Conservation (phyloP, 352 stramenopile genomes). For the Pythium diclinum region DNA sequence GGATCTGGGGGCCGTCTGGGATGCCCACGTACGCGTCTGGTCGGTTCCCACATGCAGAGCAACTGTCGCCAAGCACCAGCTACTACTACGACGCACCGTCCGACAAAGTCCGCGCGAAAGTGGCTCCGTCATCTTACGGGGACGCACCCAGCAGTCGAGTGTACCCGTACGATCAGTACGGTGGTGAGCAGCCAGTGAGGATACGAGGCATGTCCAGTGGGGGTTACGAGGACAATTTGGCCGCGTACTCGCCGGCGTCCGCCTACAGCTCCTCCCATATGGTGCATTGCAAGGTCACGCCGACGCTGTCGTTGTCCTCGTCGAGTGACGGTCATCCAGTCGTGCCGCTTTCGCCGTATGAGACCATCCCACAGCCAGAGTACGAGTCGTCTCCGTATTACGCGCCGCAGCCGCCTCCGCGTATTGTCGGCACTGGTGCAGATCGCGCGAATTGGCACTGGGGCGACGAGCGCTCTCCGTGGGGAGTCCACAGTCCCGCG, state of each 20-base stretch:
- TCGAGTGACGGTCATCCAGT: conserved; percentile 9
- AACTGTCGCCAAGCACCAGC: conserved; percentile 12
- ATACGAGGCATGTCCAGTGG: background rate
- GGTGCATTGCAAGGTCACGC: conserved; percentile 9
- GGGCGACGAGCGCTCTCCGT: conserved; percentile 1
- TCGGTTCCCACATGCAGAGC: conserved; percentile 4
- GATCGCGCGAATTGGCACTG: conserved; percentile 1
- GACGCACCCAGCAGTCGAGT: conserved; percentile 12
- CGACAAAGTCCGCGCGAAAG: background rate
- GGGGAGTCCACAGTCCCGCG: background rate
- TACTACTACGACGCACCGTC: conserved; percentile 15
- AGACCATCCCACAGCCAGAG: conserved; percentile 4
- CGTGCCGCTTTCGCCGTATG: conserved; percentile 16
- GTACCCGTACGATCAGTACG: conserved; percentile 22
- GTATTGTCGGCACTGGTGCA: background rate
- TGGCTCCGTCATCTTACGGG: background rate
- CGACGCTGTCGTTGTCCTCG: conserved; percentile 12
- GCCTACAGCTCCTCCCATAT: background rate
- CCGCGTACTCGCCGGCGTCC: conserved; percentile 1
- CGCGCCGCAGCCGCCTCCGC: background rate
- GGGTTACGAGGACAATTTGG: background rate
- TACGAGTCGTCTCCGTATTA: conserved; percentile 19
- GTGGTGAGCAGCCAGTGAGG: background rate
- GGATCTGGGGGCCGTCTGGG: conserved; percentile 16
- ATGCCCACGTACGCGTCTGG: conserved; percentile 18